Base-by-base conservation (phyloP, 1,139 yeast genomes). In the Sugiyamaella xylanicola region DNA sequence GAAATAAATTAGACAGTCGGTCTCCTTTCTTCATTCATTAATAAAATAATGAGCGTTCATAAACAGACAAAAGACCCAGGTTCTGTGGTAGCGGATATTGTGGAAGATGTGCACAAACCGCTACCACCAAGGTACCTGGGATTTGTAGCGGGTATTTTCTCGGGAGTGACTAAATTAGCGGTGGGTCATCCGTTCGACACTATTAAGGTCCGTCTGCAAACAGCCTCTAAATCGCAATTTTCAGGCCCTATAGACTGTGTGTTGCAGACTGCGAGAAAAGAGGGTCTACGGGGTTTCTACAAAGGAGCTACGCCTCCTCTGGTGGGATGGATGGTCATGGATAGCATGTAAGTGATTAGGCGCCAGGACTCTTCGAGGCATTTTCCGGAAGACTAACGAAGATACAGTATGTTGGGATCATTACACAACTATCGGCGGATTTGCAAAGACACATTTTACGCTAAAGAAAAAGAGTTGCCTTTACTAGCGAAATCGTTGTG, bases 101-200 rank as follows among this genome's bases (percentile, higher is more conserved):
- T 40, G 13, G 44, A 48, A 22, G 51, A 48, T 25, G 51, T 48
- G 11, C 36, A 39, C 17, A 48, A 48, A 39, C 51, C 51, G 15
- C 51, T 39, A 13, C 51, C 64, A 3, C 68, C 68, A 1, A 49
- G 64, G 43, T 61, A 65, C 51, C 61, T 62, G 19, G 96, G 96
- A 15, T 90, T 89, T 66, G 80, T 89, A 13, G 96, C 97, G 1
- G 97, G 97, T 4, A 83, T 87, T 67, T 87, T 87, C 67, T 85
- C 93, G 0, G 97, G 97, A 17, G 81, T 89, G 37, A 87, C 88
- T 65, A 91, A 91, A 70, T 87, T 90, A 65, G 83, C 86, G 0
- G 97, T 91, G 16, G 97, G 97, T 1, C 97, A 91, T 69, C 97
- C 97, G 4, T 90, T 91, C 64, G 97, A 91, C 68, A 88, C 96